phyloP scores from a whole-genome alignment of 176 grass and related monocot genomes.

The Raddia guianensis region DNA sequence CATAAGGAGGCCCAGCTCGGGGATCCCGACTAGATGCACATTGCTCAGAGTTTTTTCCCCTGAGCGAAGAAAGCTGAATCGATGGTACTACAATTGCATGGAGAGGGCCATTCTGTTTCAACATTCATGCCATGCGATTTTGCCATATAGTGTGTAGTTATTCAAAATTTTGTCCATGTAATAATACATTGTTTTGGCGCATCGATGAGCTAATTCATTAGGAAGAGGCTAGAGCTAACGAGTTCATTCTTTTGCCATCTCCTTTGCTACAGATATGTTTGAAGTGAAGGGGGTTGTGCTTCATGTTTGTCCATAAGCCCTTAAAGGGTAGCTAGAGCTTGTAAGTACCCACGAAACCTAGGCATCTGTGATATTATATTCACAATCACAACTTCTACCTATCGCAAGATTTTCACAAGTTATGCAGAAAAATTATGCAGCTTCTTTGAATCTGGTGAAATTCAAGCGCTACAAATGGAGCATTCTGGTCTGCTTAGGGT shows the following conservation, averaged over 20 bases:
- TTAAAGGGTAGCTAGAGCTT: neutral
- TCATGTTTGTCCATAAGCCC: neutral
- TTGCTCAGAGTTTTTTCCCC: constrained; percentile 10
- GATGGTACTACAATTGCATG: neutral
- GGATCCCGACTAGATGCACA: neutral
- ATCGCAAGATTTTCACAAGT: neutral
- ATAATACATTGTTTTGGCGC: constrained; percentile 18
- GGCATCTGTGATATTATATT: neutral
- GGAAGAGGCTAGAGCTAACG: constrained; percentile 9
- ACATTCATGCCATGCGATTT: neutral
- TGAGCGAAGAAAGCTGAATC: constrained; percentile 24
- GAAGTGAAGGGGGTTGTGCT: constrained; percentile 9
- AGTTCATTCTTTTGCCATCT: constrained; percentile 3
- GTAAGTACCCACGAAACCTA: neutral
- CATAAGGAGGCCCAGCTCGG: neutral
- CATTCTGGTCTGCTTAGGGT: neutral
- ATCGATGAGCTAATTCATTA: constrained; percentile 13
- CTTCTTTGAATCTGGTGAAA: neutral
- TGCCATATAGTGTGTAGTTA: neutral
- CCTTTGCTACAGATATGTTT: neutral
- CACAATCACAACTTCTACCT: neutral
- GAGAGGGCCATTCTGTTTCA: neutral
- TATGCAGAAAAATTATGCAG: neutral
- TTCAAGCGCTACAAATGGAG: neutral
- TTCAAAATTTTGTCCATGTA: constrained; percentile 43